Evolutionary conservation across 305 asterid species (phyloP).

Genomic region (Nicotiana rustica): DNA sequence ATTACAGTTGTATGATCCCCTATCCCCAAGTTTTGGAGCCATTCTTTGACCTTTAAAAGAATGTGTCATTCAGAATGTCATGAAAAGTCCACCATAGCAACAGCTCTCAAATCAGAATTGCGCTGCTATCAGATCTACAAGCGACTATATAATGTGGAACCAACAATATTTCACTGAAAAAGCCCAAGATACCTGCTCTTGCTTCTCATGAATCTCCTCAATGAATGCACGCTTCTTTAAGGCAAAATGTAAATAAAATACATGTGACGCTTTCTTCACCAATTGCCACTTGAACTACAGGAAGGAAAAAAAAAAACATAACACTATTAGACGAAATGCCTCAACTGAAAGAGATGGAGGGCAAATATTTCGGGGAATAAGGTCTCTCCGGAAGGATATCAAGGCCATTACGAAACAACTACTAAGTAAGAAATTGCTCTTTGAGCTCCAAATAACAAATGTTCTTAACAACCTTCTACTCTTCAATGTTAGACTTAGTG

Average conservation of each 20-base stretch:
- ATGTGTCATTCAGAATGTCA: slow-evolving; percentile 41
- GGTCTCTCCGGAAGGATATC: slow-evolving; percentile 21
- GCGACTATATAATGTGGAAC: neutral
- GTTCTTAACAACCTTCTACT: slow-evolving; percentile 5
- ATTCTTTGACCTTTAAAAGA: slow-evolving; percentile 78
- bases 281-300: slow-evolving; percentile 93
- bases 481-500: neutral
- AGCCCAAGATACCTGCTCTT: slow-evolving; percentile 79
- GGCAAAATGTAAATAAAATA: slow-evolving; percentile 85
- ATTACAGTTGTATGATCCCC: slow-evolving; percentile 77
- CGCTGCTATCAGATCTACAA: neutral
- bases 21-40: slow-evolving; percentile 97
- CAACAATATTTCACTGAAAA: slow-evolving; percentile 23
- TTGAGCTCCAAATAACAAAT: slow-evolving; percentile 20
- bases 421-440: slow-evolving; percentile 16
- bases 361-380: slow-evolving; percentile 29
- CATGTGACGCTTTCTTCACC: slow-evolving; percentile 93
- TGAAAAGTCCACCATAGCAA: slow-evolving; percentile 32
- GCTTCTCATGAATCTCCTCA: slow-evolving; percentile 97
- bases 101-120: neutral
- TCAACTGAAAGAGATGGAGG: slow-evolving; percentile 22
- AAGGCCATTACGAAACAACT: neutral
- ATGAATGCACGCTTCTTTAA: slow-evolving; percentile 88
- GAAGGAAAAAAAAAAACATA: slow-evolving; percentile 17
- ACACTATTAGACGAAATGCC: slow-evolving; percentile 10